Percentiles rank a stretch among this genome's conserved stretches.
Conservation (phyloP, 768 basidiomycete genomes). For the Pleurotus giganteus region DNA sequence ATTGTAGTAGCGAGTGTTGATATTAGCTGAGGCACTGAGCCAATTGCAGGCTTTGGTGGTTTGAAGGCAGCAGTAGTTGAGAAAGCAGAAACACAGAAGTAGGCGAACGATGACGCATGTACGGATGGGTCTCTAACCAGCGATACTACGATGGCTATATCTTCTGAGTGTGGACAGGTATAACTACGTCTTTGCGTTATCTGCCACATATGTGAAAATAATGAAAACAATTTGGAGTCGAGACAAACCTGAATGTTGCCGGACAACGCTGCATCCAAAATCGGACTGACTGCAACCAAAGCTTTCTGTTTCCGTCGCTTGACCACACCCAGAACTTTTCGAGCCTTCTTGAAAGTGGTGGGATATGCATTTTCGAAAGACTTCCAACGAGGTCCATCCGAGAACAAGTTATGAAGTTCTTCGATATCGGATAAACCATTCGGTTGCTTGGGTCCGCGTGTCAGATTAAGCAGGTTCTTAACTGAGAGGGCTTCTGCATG, state of each 20-base stretch:
- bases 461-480: slow-evolving; percentile 33
- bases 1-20: slow-evolving; percentile 33
- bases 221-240: not conserved
- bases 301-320: slow-evolving; percentile 17
- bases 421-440: slow-evolving; percentile 41
- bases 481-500: slow-evolving; percentile 40
- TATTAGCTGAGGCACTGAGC: slow-evolving; percentile 31
- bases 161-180: slow-evolving; percentile 43
- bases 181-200: slow-evolving; percentile 41
- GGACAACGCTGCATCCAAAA: slow-evolving; percentile 37
- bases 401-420: slow-evolving; percentile 39
- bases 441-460: slow-evolving; percentile 10
- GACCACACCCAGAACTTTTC: slow-evolving; percentile 36
- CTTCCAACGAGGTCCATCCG: slow-evolving; percentile 24
- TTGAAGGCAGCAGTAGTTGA: slow-evolving; percentile 19
- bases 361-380: slow-evolving; percentile 30
- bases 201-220: slow-evolving; percentile 21
- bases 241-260: slow-evolving; percentile 29
- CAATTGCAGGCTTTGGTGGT: slow-evolving; percentile 20
- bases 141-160: slow-evolving; percentile 43
- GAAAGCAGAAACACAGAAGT: slow-evolving; percentile 35
- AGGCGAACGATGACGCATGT: slow-evolving; percentile 27
- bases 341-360: slow-evolving; percentile 36
- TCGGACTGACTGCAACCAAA: slow-evolving; percentile 27
- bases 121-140: slow-evolving; percentile 35